These are phyloP conservation scores for Malassezia psittaci DNA, from an alignment of 1,284 basidiomycete species.

Conservation along the genomic window DNA sequence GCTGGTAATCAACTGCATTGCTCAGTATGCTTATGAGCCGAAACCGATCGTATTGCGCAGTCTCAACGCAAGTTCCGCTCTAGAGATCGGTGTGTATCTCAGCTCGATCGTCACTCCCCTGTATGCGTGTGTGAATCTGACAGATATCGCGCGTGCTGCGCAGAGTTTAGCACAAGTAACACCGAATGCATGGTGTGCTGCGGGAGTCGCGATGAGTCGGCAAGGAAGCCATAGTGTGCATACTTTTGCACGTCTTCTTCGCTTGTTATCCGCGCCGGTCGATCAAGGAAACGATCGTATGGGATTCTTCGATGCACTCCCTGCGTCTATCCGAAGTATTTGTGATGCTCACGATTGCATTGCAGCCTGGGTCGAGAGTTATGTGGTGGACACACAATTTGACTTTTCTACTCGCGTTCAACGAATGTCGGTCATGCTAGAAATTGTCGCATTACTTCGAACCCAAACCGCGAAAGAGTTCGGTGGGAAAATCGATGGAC, in stretches of 20 bases:
- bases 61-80: not conserved
- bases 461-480: slow-evolving; percentile 26
- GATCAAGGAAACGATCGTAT: not conserved
- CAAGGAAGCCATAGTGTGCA: not conserved
- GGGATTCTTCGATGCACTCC: slow-evolving; percentile 5
- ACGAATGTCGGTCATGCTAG: slow-evolving; percentile 34
- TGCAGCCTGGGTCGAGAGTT: slow-evolving; percentile 33
- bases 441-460: slow-evolving; percentile 37
- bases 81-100: slow-evolving; percentile 35
- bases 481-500: not conserved
- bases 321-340: slow-evolving; percentile 4
- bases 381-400: slow-evolving; percentile 37
- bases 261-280: slow-evolving; percentile 4
- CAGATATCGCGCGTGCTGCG: slow-evolving; percentile 3
- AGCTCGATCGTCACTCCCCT: slow-evolving; percentile 31
- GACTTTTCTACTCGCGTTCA: slow-evolving; percentile 30
- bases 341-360: slow-evolving; percentile 3
- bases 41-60: not conserved
- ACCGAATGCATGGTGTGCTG: not conserved
- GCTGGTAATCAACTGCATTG: not conserved
- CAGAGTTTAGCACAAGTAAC: not conserved
- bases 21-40: not conserved
- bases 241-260: not conserved
- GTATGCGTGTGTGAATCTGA: slow-evolving; percentile 1
- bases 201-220: not conserved